phyloP scores from a whole-genome alignment of 768 basidiomycete species.

The Boletus insuetus region DNA sequence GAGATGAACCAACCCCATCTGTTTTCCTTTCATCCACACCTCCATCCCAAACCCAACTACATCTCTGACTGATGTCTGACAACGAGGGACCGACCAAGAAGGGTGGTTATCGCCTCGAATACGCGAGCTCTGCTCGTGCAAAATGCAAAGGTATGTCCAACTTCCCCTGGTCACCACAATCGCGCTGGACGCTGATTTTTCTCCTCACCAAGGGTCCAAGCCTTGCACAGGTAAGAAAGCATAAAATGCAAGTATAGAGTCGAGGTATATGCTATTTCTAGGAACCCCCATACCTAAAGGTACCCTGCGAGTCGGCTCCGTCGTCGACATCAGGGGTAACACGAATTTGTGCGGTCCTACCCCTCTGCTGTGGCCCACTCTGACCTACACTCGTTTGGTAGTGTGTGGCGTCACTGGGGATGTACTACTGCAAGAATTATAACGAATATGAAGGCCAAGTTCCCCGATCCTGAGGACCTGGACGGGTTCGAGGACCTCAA shows the following conservation, averaged over 20 bases:
- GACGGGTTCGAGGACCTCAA: constrained; percentile 82
- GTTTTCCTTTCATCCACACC: constrained; percentile 30
- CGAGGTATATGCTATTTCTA: constrained; percentile 26
- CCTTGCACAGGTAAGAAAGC: constrained; percentile 61
- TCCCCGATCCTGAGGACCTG: constrained; percentile 61
- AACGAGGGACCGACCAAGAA: constrained; percentile 35
- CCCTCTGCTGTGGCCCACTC: neutral
- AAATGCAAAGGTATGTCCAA: constrained; percentile 71
- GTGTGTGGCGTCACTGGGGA: constrained; percentile 90
- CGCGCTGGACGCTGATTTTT: constrained; percentile 18
- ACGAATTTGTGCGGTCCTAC: constrained; percentile 54
- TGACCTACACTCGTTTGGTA: constrained; percentile 24
- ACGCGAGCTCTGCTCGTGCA: constrained; percentile 61
- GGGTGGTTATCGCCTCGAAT: constrained; percentile 74
- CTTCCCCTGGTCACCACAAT: constrained; percentile 9
- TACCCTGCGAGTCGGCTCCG: constrained; percentile 64
- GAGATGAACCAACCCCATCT: constrained; percentile 37
- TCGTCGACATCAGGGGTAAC: constrained; percentile 73
- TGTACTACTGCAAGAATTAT: constrained; percentile 73
- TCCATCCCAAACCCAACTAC: constrained; percentile 15
- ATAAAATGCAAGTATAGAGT: neutral
- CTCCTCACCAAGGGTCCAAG: constrained; percentile 61
- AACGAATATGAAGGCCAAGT: constrained; percentile 62
- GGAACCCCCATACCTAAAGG: constrained; percentile 76
- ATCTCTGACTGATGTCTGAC: constrained; percentile 32